Percentiles rank a stretch among this genome's conserved stretches.
Conservation (phyloP, 305 asterid genomes). For the Rubia occidens region DNA sequence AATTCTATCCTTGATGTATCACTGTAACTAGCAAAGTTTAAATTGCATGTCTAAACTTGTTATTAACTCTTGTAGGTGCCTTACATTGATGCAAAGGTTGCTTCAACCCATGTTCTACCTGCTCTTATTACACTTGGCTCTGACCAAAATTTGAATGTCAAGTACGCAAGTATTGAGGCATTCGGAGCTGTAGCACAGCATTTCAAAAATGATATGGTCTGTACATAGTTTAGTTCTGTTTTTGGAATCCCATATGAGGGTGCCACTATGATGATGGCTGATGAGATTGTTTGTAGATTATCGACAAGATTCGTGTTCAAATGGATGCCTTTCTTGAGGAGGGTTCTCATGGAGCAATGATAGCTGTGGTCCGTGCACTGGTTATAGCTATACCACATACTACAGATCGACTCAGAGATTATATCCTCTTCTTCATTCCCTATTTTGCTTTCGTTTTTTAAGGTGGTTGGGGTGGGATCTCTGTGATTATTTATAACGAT, state of each 20-base stretch:
- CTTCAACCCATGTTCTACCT: conserved; percentile 85
- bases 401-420: conserved; percentile 78
- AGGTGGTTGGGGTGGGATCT: background rate
- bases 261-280: conserved; percentile 26
- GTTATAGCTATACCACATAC: conserved; percentile 90
- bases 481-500: background rate
- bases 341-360: conserved; percentile 95
- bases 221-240: conserved; percentile 13
- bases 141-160: conserved; percentile 85
- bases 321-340: conserved; percentile 99
- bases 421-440: conserved; percentile 54
- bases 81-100: conserved; percentile 72
- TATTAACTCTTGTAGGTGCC: conserved; percentile 51
- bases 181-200: conserved; percentile 97
- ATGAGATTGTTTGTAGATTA: conserved; percentile 47
- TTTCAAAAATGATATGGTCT: conserved; percentile 79
- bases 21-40: conserved; percentile 8
- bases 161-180: conserved; percentile 91
- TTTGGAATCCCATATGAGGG: conserved; percentile 11
- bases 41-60: conserved; percentile 13
- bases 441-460: background rate
- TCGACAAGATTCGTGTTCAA: conserved; percentile 94
- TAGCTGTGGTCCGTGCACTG: conserved; percentile 88
- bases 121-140: conserved; percentile 98
- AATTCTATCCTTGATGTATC: conserved; percentile 17